Percentiles rank a stretch among this genome's conserved stretches.
Evolutionary conservation across 1,139 yeast genomes (phyloP).

Genomic region (Lodderomyces orthopsilosis): DNA sequence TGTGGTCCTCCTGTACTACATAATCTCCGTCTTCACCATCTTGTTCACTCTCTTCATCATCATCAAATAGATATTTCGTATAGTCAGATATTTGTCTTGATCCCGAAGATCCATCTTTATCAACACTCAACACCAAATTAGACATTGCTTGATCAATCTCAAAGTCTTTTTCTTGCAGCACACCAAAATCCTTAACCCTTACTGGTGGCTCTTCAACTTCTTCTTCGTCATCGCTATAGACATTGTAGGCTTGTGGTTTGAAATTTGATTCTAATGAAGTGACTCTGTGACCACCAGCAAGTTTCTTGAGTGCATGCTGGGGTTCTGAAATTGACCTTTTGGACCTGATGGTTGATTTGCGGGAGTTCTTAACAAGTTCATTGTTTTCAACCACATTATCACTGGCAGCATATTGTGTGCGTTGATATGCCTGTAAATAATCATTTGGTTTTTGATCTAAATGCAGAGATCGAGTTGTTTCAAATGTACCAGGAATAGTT

Average conservation of each 20-base stretch:
- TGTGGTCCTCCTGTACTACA: neutral
- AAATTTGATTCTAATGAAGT: constrained; percentile 28
- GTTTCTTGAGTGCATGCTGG: constrained; percentile 7
- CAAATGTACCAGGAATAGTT: neutral
- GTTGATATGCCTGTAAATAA: constrained; percentile 13
- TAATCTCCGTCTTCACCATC: neutral
- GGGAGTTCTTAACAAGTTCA: constrained; percentile 27
- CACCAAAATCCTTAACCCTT: neutral
- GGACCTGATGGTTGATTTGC: constrained; percentile 35
- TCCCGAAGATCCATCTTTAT: constrained; percentile 6
- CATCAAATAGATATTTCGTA: constrained; percentile 29
- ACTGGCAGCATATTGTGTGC: constrained; percentile 9
- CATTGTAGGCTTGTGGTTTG: constrained; percentile 19
- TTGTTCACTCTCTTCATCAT: constrained; percentile 14
- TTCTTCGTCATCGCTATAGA: constrained; percentile 13
- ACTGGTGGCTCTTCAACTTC: constrained; percentile 6
- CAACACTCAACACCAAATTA: neutral
- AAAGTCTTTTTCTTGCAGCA: neutral
- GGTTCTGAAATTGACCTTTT: constrained; percentile 42
- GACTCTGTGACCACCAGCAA: constrained; percentile 15
- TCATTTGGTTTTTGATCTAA: constrained; percentile 10
- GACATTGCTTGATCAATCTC: neutral
- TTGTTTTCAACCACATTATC: constrained; percentile 15
- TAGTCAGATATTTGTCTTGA: constrained; percentile 36
- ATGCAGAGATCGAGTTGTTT: constrained; percentile 6